Base-by-base conservation (phyloP, 495 filamentous ascomycete species). In the Penicillium angulare region DNA sequence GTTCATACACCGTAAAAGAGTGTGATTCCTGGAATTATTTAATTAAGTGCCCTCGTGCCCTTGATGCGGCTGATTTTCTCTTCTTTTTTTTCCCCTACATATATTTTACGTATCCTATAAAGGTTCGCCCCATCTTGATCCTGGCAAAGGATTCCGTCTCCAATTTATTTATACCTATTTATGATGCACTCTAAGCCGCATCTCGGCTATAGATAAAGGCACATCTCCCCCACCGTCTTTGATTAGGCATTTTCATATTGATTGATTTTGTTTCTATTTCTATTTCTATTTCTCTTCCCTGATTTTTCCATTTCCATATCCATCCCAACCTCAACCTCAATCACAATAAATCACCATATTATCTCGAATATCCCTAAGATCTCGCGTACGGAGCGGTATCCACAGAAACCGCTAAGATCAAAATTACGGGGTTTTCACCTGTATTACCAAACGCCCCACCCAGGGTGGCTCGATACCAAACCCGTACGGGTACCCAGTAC, bases 181-280 rank as follows among this genome's bases (percentile, higher is more conserved):
- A 7, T 22, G 9, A 41, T 16, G 21, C 38, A 41, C 13, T 24
- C 15, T 41, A 24, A 41, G 38, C 38, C 38, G 22, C 38, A 41
- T 41, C 38, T 21, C 7, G 38, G 38, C 47, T 52, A 52, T 52
- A 48, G 29, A 53, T 48, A 43, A 26, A 6, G 17, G 17, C 17
- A 26, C 12, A 7, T 20, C 15, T 16, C 42, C 33, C 33, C 34
- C 15, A 41, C 38, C 3, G 3, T n/a, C n/a, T n/a, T n/a, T n/a
- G n/a, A 20, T 18, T 20, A 38, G 16, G 34, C 34, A 35, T 2
- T 29, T 6, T 29, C 12, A 17, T 35, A n/a, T n/a, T n/a, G n/a
- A n/a, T n/a, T n/a, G n/a, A n/a, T n/a, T n/a, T n/a, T n/a, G 15
- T 24, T 20, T 27, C 38, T 34, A 17, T 26, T 10, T 4, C 23